These are phyloP conservation scores for Pythium pyrilobum DNA, from an alignment of 352 stramenopile genomes.

Conservation along the genomic window DNA sequence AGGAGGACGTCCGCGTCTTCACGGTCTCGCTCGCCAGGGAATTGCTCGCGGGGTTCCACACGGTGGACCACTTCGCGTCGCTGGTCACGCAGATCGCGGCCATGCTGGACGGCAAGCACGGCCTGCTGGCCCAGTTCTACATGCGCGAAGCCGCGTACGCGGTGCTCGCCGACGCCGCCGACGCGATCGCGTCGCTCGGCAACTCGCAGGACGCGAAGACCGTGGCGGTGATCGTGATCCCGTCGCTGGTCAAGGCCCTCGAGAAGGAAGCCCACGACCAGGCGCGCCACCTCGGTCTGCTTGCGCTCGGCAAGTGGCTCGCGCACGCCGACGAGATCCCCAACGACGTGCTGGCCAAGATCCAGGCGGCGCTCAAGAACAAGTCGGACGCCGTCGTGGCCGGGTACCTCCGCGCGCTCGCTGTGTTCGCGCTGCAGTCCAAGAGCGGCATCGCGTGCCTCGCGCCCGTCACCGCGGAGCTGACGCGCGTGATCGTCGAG, in stretches of 20 bases:
- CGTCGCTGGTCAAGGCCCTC: conserved; percentile 62
- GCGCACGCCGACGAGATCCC: conserved; percentile 48
- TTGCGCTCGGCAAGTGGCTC: conserved; percentile 75
- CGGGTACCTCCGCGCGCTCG: conserved; percentile 55
- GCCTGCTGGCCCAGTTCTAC: conserved; percentile 86
- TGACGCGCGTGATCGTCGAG: conserved; percentile 53
- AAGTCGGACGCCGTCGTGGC: conserved; percentile 67
- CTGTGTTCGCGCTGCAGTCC: conserved; percentile 35
- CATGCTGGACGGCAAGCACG: conserved; percentile 76
- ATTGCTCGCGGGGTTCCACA: conserved; percentile 43
- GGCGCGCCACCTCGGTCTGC: conserved; percentile 63
- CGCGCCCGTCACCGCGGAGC: conserved; percentile 42
- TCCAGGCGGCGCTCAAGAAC: conserved; percentile 60
- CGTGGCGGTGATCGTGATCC: conserved; percentile 40
- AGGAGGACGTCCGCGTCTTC: conserved; percentile 65
- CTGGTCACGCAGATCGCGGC: conserved; percentile 51
- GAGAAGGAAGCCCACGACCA: conserved; percentile 82
- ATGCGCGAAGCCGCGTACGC: conserved; percentile 68
- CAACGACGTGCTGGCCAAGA: conserved; percentile 26
- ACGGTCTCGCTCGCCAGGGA: conserved; percentile 45
- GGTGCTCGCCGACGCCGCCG: conserved; percentile 56
- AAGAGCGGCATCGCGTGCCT: conserved; percentile 29
- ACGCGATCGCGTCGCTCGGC: conserved; percentile 19
- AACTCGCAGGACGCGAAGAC: conserved; percentile 29
- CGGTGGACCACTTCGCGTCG: conserved; percentile 43